Percentiles rank a stretch among this genome's conserved stretches.
phyloP scores from a whole-genome alignment of 306 rosid genomes.

The Cucurbita moschata region DNA sequence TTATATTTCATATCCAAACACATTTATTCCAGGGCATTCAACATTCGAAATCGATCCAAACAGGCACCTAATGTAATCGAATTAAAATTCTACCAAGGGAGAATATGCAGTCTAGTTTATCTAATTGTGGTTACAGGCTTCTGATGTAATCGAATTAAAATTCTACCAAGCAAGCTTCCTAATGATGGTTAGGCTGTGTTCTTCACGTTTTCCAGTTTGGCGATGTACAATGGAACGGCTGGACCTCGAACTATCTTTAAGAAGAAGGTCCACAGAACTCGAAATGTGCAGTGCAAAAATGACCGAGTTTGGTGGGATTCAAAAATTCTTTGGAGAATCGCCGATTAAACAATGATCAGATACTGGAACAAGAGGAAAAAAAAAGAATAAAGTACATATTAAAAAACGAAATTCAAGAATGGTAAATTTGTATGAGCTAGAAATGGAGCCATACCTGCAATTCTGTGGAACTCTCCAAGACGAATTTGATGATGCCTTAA shows the following conservation, averaged over 20 bases:
- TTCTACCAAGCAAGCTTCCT: not conserved
- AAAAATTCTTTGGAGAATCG: not conserved
- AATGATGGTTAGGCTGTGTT: not conserved
- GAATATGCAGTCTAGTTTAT: no score
- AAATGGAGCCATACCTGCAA: conserved; percentile 40
- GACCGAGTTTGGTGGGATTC: not conserved
- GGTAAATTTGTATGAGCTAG: not conserved
- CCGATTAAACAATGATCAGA: not conserved
- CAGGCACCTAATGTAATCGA: no score
- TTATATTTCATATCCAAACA: no score
- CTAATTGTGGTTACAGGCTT: not conserved
- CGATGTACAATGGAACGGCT: not conserved
- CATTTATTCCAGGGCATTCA: no score
- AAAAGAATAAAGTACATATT: not conserved
- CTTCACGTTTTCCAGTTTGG: no score
- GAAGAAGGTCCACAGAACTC: not conserved
- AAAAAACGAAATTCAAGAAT: not conserved
- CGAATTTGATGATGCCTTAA: conserved; percentile 36
- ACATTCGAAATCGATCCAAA: no score
- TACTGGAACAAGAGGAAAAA: not conserved
- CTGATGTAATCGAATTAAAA: no score
- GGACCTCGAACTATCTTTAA: not conserved
- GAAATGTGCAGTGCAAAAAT: not conserved
- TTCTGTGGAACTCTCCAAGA: conserved; percentile 86
- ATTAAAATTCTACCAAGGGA: no score